Evolutionary conservation across 1,284 basidiomycete species (phyloP).

Genomic region (Fomitiporia mediterranea): DNA sequence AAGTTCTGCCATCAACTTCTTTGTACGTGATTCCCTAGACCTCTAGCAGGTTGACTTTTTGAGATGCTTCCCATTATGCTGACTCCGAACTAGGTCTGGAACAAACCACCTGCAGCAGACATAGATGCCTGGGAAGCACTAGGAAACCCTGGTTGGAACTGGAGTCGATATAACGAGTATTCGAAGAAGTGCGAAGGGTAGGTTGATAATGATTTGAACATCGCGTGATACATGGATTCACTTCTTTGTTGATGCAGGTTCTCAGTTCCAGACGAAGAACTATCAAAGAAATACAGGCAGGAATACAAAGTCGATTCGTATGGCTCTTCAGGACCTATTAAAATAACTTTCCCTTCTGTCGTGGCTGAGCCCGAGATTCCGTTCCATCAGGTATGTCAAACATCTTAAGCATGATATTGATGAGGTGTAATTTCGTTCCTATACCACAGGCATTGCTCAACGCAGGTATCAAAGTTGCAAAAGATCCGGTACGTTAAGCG

Average conservation of each 20-base stretch:
- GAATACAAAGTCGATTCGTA: conserved; percentile 7
- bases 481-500: conserved; percentile 23
- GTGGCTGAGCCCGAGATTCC: conserved; percentile 12
- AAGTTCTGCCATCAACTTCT: conserved; percentile 24
- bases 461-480: conserved; percentile 19
- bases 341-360: conserved; percentile 7
- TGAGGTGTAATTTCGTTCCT: conserved; percentile 13
- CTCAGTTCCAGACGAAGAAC: conserved; percentile 5
- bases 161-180: conserved; percentile 24
- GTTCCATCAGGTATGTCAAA: conserved; percentile 11
- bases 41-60: background rate
- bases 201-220: conserved; percentile 3
- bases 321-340: conserved; percentile 13
- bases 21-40: background rate
- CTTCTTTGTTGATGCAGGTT: conserved; percentile 6
- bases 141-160: conserved; percentile 30
- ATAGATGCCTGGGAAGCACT: conserved; percentile 26
- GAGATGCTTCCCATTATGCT: too few species aligned
- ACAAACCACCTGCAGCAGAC: conserved; percentile 27
- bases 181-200: conserved; percentile 24
- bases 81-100: conserved; percentile 21
- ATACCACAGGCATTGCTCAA: conserved; percentile 17
- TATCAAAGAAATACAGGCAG: conserved; percentile 4
- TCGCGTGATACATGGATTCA: background rate
- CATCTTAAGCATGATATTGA: background rate